Conservation (phyloP, 495 filamentous ascomycete species). For the Hamigera avellanea region DNA sequence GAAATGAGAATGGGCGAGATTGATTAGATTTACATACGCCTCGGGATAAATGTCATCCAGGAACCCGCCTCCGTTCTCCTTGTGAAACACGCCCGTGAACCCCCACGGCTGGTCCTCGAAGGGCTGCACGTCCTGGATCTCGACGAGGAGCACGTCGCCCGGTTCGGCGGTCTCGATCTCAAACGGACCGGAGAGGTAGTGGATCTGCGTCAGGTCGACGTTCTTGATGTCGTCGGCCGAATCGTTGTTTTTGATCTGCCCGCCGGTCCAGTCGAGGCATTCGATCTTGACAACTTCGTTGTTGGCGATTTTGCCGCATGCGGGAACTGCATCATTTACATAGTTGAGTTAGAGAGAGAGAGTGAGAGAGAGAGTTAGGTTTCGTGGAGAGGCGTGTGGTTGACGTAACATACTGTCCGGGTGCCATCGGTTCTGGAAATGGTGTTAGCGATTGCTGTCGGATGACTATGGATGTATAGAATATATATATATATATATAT, state of each 20-base stretch:
- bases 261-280: conserved; percentile 82
- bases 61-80: conserved; percentile 81
- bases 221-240: conserved; percentile 78
- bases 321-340: conserved; percentile 72
- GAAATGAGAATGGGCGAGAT: background rate
- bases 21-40: no score
- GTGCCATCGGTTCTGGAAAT: conserved; percentile 77
- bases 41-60: conserved; percentile 84
- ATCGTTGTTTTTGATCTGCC: conserved; percentile 85
- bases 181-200: conserved; percentile 88
- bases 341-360: no score
- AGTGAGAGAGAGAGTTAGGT: background rate
- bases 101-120: conserved; percentile 84
- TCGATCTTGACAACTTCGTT: conserved; percentile 91
- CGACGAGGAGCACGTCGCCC: conserved; percentile 77
- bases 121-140: conserved; percentile 94
- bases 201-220: conserved; percentile 72
- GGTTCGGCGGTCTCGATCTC: conserved; percentile 79
- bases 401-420: conserved; percentile 57
- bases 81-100: conserved; percentile 78
- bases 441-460: conserved; percentile 1
- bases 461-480: background rate
- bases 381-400: background rate
- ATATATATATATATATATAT: no score
- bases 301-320: conserved; percentile 62